phyloP scores from a whole-genome alignment of 1,139 yeast species.

The Magnusiomyces fungicola region DNA sequence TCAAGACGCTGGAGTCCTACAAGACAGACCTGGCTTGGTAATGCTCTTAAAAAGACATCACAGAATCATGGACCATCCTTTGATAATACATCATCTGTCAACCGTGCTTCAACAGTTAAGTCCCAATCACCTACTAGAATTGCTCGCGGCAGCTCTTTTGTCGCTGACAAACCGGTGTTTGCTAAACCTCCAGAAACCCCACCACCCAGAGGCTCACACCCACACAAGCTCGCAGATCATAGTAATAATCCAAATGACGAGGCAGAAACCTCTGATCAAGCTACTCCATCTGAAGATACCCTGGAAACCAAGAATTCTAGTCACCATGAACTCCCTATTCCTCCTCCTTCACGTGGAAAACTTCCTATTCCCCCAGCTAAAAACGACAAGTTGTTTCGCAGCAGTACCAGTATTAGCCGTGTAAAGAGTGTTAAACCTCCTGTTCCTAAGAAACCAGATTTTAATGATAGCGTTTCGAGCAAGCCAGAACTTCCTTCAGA shows the following conservation, averaged over 20 bases:
- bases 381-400: not conserved
- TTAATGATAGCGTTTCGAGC: not conserved
- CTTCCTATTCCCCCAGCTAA: constrained; percentile 2
- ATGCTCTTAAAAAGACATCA: constrained; percentile 24
- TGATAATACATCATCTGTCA: no score
- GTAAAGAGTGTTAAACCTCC: constrained; percentile 6
- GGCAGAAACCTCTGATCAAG: no score
- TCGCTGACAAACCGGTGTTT: constrained; percentile 5
- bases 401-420: not conserved
- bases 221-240: no score
- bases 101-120: constrained; percentile 5
- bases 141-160: not conserved
- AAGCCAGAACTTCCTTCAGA: constrained; percentile 14
- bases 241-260: no score
- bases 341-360: not conserved
- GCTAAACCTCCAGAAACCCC: constrained; percentile 7
- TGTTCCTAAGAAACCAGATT: constrained; percentile 10
- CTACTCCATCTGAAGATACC: no score
- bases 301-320: no score
- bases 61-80: not conserved
- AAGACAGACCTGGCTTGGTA: constrained; percentile 28
- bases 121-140: not conserved
- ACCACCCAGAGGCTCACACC: no score
- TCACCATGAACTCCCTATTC: not conserved
- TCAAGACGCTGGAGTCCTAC: constrained; percentile 19